These are phyloP conservation scores for Penicillium malachiteum DNA, from an alignment of 495 filamentous ascomycete genomes.

Conservation along the genomic window DNA sequence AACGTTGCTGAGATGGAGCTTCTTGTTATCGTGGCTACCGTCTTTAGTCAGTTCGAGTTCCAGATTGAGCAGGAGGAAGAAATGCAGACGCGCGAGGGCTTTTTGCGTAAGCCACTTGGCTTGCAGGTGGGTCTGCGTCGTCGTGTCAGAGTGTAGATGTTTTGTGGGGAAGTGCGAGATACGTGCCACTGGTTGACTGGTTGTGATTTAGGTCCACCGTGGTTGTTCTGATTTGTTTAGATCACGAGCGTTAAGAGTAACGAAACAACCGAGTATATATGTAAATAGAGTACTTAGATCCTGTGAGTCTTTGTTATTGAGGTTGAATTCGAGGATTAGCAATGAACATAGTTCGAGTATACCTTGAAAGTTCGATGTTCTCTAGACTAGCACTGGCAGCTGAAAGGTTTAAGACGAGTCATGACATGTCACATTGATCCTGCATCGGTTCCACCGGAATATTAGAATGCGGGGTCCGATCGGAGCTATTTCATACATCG, in stretches of 20 bases:
- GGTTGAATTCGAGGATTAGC: too few species aligned
- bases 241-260: too few species aligned
- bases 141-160: conserved; percentile 20
- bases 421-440: background rate
- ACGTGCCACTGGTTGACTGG: background rate
- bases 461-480: background rate
- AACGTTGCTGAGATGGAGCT: conserved; percentile 95
- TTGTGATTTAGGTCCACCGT: background rate
- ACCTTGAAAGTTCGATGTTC: too few species aligned
- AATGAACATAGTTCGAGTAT: too few species aligned
- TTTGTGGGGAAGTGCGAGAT: background rate
- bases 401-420: background rate
- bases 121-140: conserved; percentile 69
- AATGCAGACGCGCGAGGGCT: conserved; percentile 82
- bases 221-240: too few species aligned
- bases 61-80: conserved; percentile 61
- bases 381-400: too few species aligned
- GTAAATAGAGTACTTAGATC: too few species aligned
- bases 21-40: conserved; percentile 73
- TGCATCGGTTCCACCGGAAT: background rate
- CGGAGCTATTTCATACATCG: too few species aligned
- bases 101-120: conserved; percentile 82
- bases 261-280: too few species aligned
- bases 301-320: too few species aligned
- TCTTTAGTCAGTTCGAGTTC: conserved; percentile 75